Conservation (phyloP, 176 grass and related monocot genomes). For the Echinochloa phyllopogon region DNA sequence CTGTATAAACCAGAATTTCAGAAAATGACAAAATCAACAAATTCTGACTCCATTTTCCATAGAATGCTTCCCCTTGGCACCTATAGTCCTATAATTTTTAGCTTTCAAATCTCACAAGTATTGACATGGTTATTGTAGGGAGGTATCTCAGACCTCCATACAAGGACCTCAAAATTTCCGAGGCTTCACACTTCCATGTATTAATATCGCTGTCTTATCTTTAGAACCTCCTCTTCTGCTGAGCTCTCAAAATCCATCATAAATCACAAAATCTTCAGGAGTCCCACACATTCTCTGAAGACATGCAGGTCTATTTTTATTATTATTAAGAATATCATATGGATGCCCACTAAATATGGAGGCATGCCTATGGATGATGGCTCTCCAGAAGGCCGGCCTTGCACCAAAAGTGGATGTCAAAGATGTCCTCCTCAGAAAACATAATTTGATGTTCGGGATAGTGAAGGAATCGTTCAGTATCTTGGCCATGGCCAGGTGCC, state of each 20-base stretch:
- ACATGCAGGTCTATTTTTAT: neutral
- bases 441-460: neutral
- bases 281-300: neutral
- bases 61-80: neutral
- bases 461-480: neutral
- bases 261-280: neutral
- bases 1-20: neutral
- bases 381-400: neutral
- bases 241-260: neutral
- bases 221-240: neutral
- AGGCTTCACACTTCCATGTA: neutral
- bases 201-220: neutral
- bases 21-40: neutral
- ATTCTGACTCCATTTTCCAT: neutral
- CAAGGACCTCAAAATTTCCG: neutral
- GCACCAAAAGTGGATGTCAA: neutral
- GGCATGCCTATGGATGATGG: neutral
- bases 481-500: neutral
- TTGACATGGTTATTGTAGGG: neutral
- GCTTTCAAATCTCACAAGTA: neutral
- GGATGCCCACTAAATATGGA: slow-evolving; percentile 22
- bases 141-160: neutral
- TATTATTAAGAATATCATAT: neutral
- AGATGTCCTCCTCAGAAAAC: neutral
- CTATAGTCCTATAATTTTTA: neutral